Evolutionary conservation across 2,329 filamentous ascomycete species (phyloP), one percentile per base, ranked within the genome.

Genomic region (Beauveria brongniartii): DNA sequence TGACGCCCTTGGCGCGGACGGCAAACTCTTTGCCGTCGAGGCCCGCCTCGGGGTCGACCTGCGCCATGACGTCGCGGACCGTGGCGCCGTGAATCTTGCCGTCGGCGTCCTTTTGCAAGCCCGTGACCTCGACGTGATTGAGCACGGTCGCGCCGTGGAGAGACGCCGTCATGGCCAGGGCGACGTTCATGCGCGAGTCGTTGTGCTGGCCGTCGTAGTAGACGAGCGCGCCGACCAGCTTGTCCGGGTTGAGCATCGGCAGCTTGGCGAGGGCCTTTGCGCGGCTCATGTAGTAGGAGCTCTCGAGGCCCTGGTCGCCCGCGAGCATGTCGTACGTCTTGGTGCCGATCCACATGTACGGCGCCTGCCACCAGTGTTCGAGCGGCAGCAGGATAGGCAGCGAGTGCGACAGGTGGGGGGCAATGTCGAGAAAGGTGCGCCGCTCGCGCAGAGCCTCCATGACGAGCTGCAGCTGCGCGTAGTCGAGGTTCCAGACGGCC

Each of bases 121-220:
- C 79, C 2, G 88, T 92, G 40, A 93, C 89, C 73, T 93, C 88
- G 73, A 91, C 80, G 74, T 94, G 88, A 75, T 91, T 93, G 63
- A 92, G 84, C 26, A 93, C 82, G 16, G 89, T 93, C 52, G 87
- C 86, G 61, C 90, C 90, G 70, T 92, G 92, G 41, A 92, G 80
- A 9, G 88, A 86, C 59, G 90, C 89, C 8, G 90, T 93, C 79
- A 91, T 86, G 24, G 88, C 90, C 54, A 94, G 80, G 10, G 89
- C 91, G 51, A 92, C 86, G 72, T 93, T 93, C 89, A 93, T 94
- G 64, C 90, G 85, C 28, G 90, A 91, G 71, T 94, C 90, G 70
- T 94, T 93, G 78, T 93, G 90, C 61, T 90, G 89, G 64, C 90
- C 90, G 75, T 94, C 88, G 71, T 93, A 93, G 80, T 94, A 94